Percentiles rank a stretch among this genome's conserved stretches.
These are phyloP conservation scores for Lactarius deliciosus DNA, from an alignment of 768 basidiomycete species.

Conservation along the genomic window DNA sequence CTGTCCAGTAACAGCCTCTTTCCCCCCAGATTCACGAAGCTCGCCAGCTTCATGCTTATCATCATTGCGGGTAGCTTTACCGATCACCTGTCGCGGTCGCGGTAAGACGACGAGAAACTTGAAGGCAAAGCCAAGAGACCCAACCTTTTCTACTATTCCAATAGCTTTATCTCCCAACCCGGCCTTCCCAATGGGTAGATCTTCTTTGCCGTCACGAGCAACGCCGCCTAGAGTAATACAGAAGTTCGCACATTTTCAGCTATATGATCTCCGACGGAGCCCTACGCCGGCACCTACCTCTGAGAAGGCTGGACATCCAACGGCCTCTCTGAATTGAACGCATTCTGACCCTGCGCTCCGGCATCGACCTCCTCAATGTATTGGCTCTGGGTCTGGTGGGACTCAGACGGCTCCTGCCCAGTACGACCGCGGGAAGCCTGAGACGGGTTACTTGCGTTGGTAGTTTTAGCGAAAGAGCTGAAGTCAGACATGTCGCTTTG, in stretches of 20 bases:
- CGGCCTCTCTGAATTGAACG: constrained; percentile 36
- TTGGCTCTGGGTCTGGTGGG: background rate
- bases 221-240: constrained; percentile 37
- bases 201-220: constrained; percentile 37
- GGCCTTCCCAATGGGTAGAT: constrained; percentile 43
- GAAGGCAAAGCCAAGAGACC: background rate
- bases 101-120: background rate
- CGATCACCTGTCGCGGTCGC: constrained; percentile 42
- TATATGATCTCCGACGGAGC: background rate
- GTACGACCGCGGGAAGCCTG: constrained; percentile 37
- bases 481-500: background rate
- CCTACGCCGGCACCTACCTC: constrained; percentile 34
- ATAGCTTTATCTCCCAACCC: constrained; percentile 52
- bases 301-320: constrained; percentile 39
- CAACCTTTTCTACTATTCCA: constrained; percentile 59
- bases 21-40: constrained; percentile 53
- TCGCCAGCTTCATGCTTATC: constrained; percentile 58
- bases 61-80: constrained; percentile 48
- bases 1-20: constrained; percentile 43
- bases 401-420: constrained; percentile 20
- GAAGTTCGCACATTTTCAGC: background rate
- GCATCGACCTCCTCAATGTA: background rate
- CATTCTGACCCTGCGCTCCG: constrained; percentile 28
- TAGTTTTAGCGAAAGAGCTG: background rate
- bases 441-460: background rate